These are phyloP conservation scores for Aspergillus sclerotioniger DNA, from an alignment of 495 filamentous ascomycete genomes.

Conservation along the genomic window DNA sequence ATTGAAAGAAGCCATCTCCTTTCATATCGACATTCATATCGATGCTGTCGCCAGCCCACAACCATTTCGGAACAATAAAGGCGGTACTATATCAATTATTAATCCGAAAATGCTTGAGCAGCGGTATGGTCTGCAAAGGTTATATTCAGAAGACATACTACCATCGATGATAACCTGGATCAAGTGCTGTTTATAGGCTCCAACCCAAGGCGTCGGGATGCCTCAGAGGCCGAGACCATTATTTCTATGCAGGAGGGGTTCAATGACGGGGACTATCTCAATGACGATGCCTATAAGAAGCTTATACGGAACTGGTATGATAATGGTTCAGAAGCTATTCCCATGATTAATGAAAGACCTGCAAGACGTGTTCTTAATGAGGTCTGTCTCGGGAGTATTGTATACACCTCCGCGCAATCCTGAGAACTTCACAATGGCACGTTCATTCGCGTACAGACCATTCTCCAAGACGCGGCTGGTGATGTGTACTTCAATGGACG, in stretches of 20 bases:
- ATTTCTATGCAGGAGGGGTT: conserved; percentile 7
- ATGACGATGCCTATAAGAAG: conserved; percentile 21
- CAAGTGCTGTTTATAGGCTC: conserved; percentile 10
- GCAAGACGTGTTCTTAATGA: background rate
- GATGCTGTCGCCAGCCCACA: conserved; percentile 33
- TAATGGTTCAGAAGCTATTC: background rate
- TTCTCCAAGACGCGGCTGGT: conserved; percentile 8
- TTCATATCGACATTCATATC: conserved; percentile 35
- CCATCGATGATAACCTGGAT: conserved; percentile 20
- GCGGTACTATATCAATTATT: conserved; percentile 30
- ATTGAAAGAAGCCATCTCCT: conserved; percentile 20
- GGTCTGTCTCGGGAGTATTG: conserved; percentile 20
- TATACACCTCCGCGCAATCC: conserved; percentile 22
- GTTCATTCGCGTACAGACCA: conserved; percentile 21
- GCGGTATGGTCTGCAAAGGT: conserved; percentile 25
- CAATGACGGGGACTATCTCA: conserved; percentile 23
- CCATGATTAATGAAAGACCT: background rate
- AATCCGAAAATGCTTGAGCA: conserved; percentile 26
- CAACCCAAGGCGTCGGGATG: background rate
- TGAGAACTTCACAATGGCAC: conserved; percentile 22
- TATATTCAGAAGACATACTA: conserved; percentile 8
- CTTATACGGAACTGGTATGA: conserved; percentile 12
- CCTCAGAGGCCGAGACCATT: background rate
- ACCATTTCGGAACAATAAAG: conserved; percentile 22
- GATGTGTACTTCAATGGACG: conserved; percentile 23